Conservation (phyloP, 331 rosid species). For the Telfairia occidentalis region DNA sequence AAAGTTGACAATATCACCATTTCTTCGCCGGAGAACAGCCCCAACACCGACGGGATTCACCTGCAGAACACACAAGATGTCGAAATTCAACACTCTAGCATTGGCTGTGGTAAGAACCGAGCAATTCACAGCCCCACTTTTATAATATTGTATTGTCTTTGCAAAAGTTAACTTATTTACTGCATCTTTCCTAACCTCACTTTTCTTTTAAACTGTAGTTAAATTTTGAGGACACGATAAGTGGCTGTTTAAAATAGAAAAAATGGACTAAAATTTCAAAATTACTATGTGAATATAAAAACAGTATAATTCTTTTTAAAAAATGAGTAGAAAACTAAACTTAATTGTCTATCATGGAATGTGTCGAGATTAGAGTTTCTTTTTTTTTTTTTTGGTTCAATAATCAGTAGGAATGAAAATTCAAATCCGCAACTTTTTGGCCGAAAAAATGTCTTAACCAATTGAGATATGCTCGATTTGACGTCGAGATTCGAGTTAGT, state of each 20-base stretch:
- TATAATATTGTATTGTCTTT: neutral
- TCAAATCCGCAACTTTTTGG: too few species aligned
- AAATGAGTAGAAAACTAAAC: neutral
- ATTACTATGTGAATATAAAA: too few species aligned
- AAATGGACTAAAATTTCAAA: neutral
- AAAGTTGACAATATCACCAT: conserved; percentile 55
- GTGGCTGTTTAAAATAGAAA: neutral
- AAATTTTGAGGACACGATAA: neutral
- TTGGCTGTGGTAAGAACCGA: conserved; percentile 48
- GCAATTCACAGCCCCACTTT: neutral
- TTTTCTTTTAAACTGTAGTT: too few species aligned
- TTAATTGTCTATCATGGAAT: neutral
- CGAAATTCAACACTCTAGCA: conserved; percentile 60
- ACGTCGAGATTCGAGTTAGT: neutral
- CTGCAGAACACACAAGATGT: conserved; percentile 77
- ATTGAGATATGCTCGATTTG: too few species aligned
- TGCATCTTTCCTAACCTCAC: neutral
- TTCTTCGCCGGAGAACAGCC: conserved; percentile 69
- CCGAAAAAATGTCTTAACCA: too few species aligned
- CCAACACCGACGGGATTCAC: conserved; percentile 93
- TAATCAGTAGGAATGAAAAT: too few species aligned
- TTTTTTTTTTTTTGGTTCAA: too few species aligned
- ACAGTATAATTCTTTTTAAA: too few species aligned
- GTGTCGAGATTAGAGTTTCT: too few species aligned
- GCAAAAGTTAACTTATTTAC: neutral